Percentiles rank a stretch among this genome's conserved stretches.
These are phyloP conservation scores for Ceratobasidium theobromae DNA, from an alignment of 1,284 basidiomycete species.

Conservation along the genomic window DNA sequence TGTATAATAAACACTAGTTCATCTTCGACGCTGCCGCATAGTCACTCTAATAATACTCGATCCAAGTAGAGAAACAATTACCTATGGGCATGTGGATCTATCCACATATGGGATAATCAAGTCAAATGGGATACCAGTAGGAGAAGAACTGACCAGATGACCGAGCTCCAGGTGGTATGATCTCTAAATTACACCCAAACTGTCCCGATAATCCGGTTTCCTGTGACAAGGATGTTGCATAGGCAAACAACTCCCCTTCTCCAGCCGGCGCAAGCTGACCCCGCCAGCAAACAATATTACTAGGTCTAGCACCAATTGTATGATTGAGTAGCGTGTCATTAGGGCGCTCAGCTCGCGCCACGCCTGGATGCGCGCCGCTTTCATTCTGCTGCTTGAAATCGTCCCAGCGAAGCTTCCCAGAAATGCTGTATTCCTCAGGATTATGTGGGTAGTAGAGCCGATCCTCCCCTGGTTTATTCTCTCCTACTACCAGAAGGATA, in stretches of 20 bases:
- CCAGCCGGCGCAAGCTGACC: slow-evolving; percentile 35
- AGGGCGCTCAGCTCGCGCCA: slow-evolving; percentile 31
- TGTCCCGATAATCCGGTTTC: slow-evolving; percentile 37
- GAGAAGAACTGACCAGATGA: slow-evolving; percentile 36
- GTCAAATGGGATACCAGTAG: neutral
- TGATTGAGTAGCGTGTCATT: slow-evolving; percentile 32
- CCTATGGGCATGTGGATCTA: slow-evolving; percentile 39
- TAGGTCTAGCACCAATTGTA: slow-evolving; percentile 35
- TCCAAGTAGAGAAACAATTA: neutral
- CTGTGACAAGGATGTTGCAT: slow-evolving; percentile 37
- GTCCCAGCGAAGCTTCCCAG: slow-evolving; percentile 24
- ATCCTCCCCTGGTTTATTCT: slow-evolving; percentile 33
- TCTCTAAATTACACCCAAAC: slow-evolving; percentile 38
- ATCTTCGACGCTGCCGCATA: slow-evolving; percentile 37
- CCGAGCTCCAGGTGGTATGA: slow-evolving; percentile 37
- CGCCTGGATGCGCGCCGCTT: slow-evolving; percentile 37
- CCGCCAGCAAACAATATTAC: slow-evolving; percentile 36
- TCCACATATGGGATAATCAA: neutral
- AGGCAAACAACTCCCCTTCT: slow-evolving; percentile 36
- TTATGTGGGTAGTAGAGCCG: slow-evolving; percentile 34
- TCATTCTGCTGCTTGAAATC: slow-evolving; percentile 36
- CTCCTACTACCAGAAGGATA: slow-evolving; percentile 35
- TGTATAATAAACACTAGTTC: slow-evolving; percentile 38
- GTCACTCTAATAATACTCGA: slow-evolving; percentile 33
- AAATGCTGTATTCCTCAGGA: slow-evolving; percentile 25